Evolutionary conservation across 108 stramenopile genomes (phyloP).

Genomic region (Aureococcus anophagefferens): DNA sequence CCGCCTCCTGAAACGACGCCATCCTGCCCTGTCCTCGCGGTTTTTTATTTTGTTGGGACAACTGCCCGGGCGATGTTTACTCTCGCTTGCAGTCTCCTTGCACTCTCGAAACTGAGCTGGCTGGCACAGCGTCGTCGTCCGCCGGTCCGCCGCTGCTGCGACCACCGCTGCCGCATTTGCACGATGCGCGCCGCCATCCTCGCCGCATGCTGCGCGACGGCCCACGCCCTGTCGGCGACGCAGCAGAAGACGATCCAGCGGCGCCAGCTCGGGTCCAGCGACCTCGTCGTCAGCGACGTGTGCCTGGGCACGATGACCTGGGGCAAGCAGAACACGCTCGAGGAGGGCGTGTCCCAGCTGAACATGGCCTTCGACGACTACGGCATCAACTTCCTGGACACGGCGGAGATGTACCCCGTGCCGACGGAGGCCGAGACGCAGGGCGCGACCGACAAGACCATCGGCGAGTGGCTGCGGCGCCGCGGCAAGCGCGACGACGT

Average conservation of each 20-base stretch:
- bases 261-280: conserved; percentile 49
- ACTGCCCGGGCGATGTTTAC: too few relatives aligned
- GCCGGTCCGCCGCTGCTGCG: too few relatives aligned
- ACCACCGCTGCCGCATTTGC: too few relatives aligned
- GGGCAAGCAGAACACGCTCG: not conserved
- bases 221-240: not conserved
- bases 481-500: conserved; percentile 55
- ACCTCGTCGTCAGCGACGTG: conserved; percentile 67
- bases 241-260: conserved; percentile 61
- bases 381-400: conserved; percentile 86
- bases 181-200: too few relatives aligned
- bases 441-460: conserved; percentile 8
- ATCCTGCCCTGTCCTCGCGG: too few relatives aligned
- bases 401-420: conserved; percentile 66
- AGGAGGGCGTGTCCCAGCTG: conserved; percentile 45
- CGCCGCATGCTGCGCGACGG: too few relatives aligned
- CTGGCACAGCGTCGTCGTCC: too few relatives aligned
- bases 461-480: conserved; percentile 31
- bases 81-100: too few relatives aligned
- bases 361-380: conserved; percentile 68
- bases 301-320: conserved; percentile 47
- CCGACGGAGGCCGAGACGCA: conserved; percentile 21
- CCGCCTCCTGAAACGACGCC: too few relatives aligned
- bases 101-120: too few relatives aligned
- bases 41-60: too few relatives aligned